phyloP scores from a whole-genome alignment of 495 filamentous ascomycete species.

The Tuber magnatum region DNA sequence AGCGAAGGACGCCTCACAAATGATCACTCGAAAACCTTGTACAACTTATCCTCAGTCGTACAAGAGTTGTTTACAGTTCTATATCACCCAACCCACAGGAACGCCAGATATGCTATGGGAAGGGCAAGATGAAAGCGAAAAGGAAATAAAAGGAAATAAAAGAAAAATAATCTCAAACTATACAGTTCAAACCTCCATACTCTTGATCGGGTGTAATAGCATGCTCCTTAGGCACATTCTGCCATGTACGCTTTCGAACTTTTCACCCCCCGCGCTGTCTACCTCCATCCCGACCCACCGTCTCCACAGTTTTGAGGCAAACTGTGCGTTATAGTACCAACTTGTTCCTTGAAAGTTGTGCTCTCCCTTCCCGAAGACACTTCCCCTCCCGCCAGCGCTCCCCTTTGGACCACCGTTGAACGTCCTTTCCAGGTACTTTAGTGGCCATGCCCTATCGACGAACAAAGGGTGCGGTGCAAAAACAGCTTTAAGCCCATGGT shows the following conservation, averaged over 20 bases:
- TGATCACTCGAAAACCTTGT: background rate
- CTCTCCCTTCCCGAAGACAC: constrained; percentile 50
- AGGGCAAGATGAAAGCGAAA: background rate
- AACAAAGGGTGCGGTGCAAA: constrained; percentile 87
- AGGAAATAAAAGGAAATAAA: background rate
- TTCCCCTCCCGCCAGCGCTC: constrained; percentile 49
- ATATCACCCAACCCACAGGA: background rate
- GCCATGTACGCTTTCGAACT: constrained; percentile 62
- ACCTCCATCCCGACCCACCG: constrained; percentile 86
- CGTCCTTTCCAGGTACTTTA: constrained; percentile 65
- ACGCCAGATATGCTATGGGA: background rate
- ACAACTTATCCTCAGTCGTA: background rate
- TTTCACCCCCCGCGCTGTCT: constrained; percentile 77
- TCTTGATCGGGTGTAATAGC: constrained; percentile 90
- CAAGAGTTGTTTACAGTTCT: background rate
- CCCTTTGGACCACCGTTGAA: constrained; percentile 83
- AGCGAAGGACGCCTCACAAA: background rate
- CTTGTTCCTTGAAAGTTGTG: constrained; percentile 83
- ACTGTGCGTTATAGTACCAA: constrained; percentile 92
- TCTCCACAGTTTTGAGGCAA: constrained; percentile 72
- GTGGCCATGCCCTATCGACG: constrained; percentile 85
- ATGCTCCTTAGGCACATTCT: constrained; percentile 91
- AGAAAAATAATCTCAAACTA: background rate
- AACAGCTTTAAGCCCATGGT: constrained; percentile 93
- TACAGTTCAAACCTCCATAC: constrained; percentile 21